These are phyloP conservation scores for Beta vulgaris DNA, from an alignment of 148 eudicot genomes.

Conservation along the genomic window DNA sequence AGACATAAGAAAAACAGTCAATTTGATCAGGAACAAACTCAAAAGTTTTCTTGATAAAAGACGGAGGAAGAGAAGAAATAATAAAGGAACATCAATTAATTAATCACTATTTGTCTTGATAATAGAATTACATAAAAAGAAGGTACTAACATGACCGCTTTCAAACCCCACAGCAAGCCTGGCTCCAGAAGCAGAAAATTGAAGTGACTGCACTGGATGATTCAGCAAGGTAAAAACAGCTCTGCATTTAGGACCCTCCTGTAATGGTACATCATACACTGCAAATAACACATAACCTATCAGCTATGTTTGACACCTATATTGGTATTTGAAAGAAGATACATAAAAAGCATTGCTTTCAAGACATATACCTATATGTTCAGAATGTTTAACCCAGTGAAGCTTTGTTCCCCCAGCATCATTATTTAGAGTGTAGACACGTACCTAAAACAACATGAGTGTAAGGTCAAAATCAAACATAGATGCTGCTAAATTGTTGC, in stretches of 20 bases:
- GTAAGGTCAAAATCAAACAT: slow-evolving; percentile 22
- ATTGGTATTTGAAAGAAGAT: background rate
- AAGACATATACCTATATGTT: slow-evolving; percentile 43
- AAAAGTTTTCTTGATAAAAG: background rate
- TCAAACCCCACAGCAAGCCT: slow-evolving; percentile 71
- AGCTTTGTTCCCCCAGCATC: slow-evolving; percentile 39
- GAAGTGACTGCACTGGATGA: slow-evolving; percentile 51
- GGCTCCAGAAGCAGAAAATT: slow-evolving; percentile 54
- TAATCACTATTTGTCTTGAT: background rate
- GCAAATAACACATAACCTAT: slow-evolving; percentile 4
- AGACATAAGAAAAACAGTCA: background rate
- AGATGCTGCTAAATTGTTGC: background rate
- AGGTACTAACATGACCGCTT: slow-evolving; percentile 53
- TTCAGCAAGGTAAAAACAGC: slow-evolving; percentile 51
- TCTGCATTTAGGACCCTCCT: slow-evolving; percentile 46
- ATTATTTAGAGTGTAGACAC: slow-evolving; percentile 42
- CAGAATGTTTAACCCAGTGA: slow-evolving; percentile 46
- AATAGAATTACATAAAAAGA: slow-evolving; percentile 5
- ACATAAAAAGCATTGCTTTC: background rate
- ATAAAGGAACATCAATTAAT: background rate
- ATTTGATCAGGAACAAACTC: background rate
- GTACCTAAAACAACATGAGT: slow-evolving; percentile 42
- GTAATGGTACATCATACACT: slow-evolving; percentile 46
- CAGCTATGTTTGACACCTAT: slow-evolving; percentile 2
- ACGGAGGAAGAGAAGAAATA: background rate